Evolutionary conservation across 2,329 filamentous ascomycete species (phyloP), one percentile per base, ranked within the genome.

Genomic region (Pseudocercospora macadamiae): DNA sequence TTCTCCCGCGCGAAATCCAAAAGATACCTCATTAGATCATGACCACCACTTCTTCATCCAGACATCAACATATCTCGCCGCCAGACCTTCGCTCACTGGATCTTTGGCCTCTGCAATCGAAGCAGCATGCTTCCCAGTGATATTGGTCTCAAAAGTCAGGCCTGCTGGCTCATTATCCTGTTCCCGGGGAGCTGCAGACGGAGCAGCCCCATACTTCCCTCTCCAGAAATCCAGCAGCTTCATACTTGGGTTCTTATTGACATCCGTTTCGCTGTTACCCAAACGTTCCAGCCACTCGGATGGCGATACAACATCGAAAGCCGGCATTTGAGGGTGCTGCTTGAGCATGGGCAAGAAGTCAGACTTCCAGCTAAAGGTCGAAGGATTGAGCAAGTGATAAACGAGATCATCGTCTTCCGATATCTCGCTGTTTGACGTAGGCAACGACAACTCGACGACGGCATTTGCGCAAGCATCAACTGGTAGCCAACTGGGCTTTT

Each of bases 401-500:
- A 67, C 65, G 8, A 63, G 44, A 16, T 67, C 61, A n/a, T 57
- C 54, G 4, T 69, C 59, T 3, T 37, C 37, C 30, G 6, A 30
- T 18, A 3, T 32, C 14, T 18, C 26, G 9, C 30, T 10, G 16
- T 19, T 21, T 21, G 34, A 36, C 4, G 25, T n/a, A n/a, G 48
- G 49, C 25, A 54, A 32, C 21, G 55, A 54, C 16, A 64, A 39
- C 37, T 64, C 57, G 3, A 53, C 44, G 19, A 64, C 49, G 8
- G 59, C 58, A 23, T 73, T 66, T 2, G 75, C 74, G 3, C 78
- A 68, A 0, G 73, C 28, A 49, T 82, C 79, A 9, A 79, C 72
- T 0, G 79, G 79, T 1, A 81, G 60, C 78, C 79, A 82, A 52
- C 80, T 76, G 2, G 81, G 67, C 1, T 60, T 60, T 1, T 66